Conservation (phyloP, 2,329 filamentous ascomycete genomes). For the Phialophora macrospora region DNA sequence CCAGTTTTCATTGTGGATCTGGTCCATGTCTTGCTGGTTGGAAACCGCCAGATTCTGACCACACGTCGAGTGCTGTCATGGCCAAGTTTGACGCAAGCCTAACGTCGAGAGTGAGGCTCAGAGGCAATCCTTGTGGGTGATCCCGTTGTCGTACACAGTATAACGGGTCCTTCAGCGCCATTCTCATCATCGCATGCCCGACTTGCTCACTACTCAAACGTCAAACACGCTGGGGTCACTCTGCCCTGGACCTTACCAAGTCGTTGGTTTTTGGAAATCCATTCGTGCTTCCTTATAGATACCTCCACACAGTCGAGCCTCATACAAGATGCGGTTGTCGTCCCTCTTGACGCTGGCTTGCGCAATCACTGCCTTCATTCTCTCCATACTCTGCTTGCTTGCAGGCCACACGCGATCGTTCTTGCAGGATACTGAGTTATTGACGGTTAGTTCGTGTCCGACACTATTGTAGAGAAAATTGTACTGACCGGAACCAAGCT, state of each 20-base stretch:
- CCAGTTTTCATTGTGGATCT: constrained; percentile 11
- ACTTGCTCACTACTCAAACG: not conserved
- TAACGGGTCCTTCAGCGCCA: constrained; percentile 11
- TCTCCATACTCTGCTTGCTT: constrained; percentile 65
- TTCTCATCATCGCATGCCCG: not conserved
- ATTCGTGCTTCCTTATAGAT: constrained; percentile 14
- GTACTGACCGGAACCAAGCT: constrained; percentile 47
- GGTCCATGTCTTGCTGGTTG: not conserved
- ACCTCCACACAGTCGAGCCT: not conserved
- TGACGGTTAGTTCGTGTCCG: constrained; percentile 54
- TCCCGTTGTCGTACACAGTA: constrained; percentile 1
- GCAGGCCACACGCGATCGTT: constrained; percentile 62
- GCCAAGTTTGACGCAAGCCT: constrained; percentile 27
- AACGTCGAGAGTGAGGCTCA: constrained; percentile 15
- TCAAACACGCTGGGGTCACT: constrained; percentile 1
- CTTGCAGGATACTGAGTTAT: constrained; percentile 61
- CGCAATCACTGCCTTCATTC: constrained; percentile 60
- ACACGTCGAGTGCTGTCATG: constrained; percentile 18
- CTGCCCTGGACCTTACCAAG: not conserved
- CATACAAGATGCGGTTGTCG: constrained; percentile 50
- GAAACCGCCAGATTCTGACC: constrained; percentile 21
- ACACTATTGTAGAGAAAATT: not conserved
- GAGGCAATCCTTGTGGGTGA: not conserved
- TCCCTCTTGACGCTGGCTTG: constrained; percentile 58
- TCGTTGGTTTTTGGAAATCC: constrained; percentile 9